Conservation (phyloP, 768 basidiomycete genomes). For the Suillus subluteus region DNA sequence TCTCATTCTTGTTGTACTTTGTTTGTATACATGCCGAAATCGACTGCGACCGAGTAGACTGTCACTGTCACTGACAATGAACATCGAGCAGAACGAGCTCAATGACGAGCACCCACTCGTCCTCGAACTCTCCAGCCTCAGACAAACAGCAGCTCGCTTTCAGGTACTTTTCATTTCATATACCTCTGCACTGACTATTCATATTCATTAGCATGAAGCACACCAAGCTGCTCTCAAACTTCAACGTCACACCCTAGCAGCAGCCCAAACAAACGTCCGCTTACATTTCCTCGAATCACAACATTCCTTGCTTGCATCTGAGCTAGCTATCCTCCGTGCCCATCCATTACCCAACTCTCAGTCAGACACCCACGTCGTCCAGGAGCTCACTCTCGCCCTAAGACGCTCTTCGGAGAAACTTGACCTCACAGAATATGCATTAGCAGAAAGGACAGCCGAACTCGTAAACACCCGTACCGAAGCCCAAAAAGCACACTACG, state of each 20-base stretch:
- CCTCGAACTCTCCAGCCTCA: slow-evolving; percentile 50
- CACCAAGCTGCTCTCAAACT: slow-evolving; percentile 67
- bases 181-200: background rate
- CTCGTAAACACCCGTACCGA: slow-evolving; percentile 48
- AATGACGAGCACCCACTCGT: slow-evolving; percentile 47
- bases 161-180: slow-evolving; percentile 42
- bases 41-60: slow-evolving; percentile 19
- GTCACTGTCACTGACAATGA: background rate
- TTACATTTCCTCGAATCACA: slow-evolving; percentile 56
- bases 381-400: slow-evolving; percentile 68
- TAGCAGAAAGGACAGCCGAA: slow-evolving; percentile 53
- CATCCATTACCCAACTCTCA: slow-evolving; percentile 51
- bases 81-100: slow-evolving; percentile 10
- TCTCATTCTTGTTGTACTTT: slow-evolving; percentile 13
- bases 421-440: slow-evolving; percentile 56
- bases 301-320: slow-evolving; percentile 58
- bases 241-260: slow-evolving; percentile 56
- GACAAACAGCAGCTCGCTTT: slow-evolving; percentile 48
- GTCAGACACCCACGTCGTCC: slow-evolving; percentile 22
- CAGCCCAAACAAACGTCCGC: slow-evolving; percentile 46
- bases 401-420: slow-evolving; percentile 73
- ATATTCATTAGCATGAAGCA: slow-evolving; percentile 61
- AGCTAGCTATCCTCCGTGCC: slow-evolving; percentile 57
- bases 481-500: slow-evolving; percentile 42
- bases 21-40: slow-evolving; percentile 25